Evolutionary conservation across 495 filamentous ascomycete genomes (phyloP).

Genomic region (Daldinia loculata): DNA sequence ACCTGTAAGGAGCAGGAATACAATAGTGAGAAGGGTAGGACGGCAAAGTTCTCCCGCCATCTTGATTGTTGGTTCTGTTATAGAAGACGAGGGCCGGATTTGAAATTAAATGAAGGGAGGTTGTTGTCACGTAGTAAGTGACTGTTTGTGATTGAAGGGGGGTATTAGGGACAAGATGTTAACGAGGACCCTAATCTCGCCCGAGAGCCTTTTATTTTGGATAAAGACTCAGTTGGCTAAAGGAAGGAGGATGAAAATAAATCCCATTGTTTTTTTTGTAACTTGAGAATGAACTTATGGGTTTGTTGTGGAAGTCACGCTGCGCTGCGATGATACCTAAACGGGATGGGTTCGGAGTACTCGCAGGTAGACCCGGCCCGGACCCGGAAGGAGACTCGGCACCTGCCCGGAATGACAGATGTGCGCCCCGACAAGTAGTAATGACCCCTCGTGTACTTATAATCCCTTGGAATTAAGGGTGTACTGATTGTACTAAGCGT

Average conservation of each 20-base stretch:
- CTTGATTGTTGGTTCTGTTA: not conserved
- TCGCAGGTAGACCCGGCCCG: slow-evolving; percentile 7
- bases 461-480: not conserved
- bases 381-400: not conserved
- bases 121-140: not conserved
- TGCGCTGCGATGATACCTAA: not conserved
- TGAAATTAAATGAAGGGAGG: not conserved
- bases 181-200: not conserved
- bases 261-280: not conserved
- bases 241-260: not conserved
- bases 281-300: not conserved
- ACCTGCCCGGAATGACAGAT: not conserved
- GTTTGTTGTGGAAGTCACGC: not conserved
- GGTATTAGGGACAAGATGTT: not conserved
- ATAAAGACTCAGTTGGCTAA: not conserved
- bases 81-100: not conserved
- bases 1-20: slow-evolving; percentile 16
- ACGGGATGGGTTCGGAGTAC: not conserved
- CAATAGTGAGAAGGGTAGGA: slow-evolving; percentile 15
- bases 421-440: not conserved
- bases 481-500: not conserved
- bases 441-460: not conserved
- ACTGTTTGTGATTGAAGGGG: not conserved
- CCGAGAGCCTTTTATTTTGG: not conserved
- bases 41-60: slow-evolving; percentile 13